A percentile compares a stretch with the other conserved stretches of the same genome.
Evolutionary conservation across 2,329 filamentous ascomycete species (phyloP).

Genomic region (Ascochyta fabae): DNA sequence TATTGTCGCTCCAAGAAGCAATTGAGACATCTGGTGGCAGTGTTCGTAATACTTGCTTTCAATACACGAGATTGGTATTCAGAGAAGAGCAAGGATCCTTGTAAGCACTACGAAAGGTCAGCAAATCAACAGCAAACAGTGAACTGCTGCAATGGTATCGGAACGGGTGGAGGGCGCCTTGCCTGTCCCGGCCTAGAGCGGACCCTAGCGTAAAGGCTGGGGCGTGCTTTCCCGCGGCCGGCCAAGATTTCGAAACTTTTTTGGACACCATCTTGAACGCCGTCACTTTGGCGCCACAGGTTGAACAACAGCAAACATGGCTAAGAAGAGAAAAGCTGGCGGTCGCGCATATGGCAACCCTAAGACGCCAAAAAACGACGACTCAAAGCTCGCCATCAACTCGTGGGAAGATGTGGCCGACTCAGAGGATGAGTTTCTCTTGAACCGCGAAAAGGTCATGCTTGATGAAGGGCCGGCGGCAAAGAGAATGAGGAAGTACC

Average conservation of each 20-base stretch:
- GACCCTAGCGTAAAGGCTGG: constrained; percentile 11
- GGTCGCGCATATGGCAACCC: constrained; percentile 51
- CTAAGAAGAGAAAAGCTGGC: constrained; percentile 72
- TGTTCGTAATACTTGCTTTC: constrained; percentile 29
- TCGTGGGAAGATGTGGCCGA: constrained; percentile 87
- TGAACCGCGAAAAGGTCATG: constrained; percentile 83
- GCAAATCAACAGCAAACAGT: not conserved
- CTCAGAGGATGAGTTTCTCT: constrained; percentile 91
- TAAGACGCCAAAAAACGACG: constrained; percentile 43
- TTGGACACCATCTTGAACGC: constrained; percentile 5
- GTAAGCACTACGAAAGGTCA: constrained; percentile 13
- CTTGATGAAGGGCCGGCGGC: constrained; percentile 80
- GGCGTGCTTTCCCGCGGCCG: constrained; percentile 24
- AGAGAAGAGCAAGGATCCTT: not conserved
- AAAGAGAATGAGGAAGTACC: constrained; percentile 75
- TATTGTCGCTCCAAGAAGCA: constrained; percentile 46
- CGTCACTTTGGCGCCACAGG: constrained; percentile 11
- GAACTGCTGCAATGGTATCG: constrained; percentile 3
- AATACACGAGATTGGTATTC: not conserved
- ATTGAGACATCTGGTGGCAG: constrained; percentile 41
- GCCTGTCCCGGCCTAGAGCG: not conserved
- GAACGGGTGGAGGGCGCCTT: constrained; percentile 5
- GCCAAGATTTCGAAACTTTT: constrained; percentile 39
- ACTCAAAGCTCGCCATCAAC: constrained; percentile 63
- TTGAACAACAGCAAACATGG: constrained; percentile 49